Percentiles rank a stretch among this genome's conserved stretches.
These are phyloP conservation scores for Hyphochytrium catenoides DNA, from an alignment of 352 stramenopile genomes.

Conservation along the genomic window DNA sequence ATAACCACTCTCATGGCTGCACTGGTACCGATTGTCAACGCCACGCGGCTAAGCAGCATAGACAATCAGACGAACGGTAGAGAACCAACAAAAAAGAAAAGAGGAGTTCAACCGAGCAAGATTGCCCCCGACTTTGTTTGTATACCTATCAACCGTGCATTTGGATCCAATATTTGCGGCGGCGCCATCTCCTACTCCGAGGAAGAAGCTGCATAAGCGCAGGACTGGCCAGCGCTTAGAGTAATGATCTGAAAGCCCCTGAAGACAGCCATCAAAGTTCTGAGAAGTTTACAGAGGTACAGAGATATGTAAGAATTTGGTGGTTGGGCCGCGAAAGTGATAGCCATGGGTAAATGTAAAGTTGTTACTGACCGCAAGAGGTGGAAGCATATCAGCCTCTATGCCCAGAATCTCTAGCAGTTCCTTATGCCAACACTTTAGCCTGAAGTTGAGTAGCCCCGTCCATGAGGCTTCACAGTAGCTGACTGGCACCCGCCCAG, in stretches of 20 bases:
- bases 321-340: not conserved
- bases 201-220: conserved; percentile 34
- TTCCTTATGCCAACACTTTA: conserved; percentile 46
- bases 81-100: no score
- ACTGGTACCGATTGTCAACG: conserved; percentile 79
- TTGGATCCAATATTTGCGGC: conserved; percentile 84
- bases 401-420: conserved; percentile 45
- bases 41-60: conserved; percentile 33
- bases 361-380: no score
- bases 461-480: conserved; percentile 85
- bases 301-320: no score
- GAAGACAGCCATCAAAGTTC: not conserved
- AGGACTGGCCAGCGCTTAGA: conserved; percentile 46
- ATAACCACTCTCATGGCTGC: conserved; percentile 72
- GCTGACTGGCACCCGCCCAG: conserved; percentile 62
- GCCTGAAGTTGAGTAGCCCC: conserved; percentile 68
- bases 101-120: conserved; percentile 2
- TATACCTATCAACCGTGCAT: conserved; percentile 40
- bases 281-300: no score
- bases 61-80: not conserved
- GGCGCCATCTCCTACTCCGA: conserved; percentile 74
- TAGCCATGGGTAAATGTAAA: not conserved
- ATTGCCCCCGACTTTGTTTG: conserved; percentile 1
- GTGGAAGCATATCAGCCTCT: conserved; percentile 34
- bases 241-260: conserved; percentile 11